A percentile compares a stretch with the other conserved stretches of the same genome.
Evolutionary conservation across 345 rosid species (phyloP).

Genomic region (Lumnitzera littorea): DNA sequence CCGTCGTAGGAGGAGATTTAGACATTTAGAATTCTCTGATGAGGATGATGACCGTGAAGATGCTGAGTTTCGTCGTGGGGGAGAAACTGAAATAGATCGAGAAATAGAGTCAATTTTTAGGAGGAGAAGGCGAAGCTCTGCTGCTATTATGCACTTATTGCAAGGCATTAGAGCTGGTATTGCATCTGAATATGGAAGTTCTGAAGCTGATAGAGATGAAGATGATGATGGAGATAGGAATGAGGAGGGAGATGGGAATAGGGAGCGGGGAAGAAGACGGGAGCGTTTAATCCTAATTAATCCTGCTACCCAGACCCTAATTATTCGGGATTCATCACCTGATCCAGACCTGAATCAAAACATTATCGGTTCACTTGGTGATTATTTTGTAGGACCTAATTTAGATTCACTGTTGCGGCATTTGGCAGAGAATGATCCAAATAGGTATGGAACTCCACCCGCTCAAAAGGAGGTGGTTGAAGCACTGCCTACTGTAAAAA

Average conservation of each 20-base stretch:
- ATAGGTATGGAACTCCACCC: constrained; percentile 78
- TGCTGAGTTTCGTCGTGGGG: constrained; percentile 28
- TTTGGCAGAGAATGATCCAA: constrained; percentile 67
- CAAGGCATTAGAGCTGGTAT: constrained; percentile 76
- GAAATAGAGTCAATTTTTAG: constrained; percentile 54
- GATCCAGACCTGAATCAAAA: constrained; percentile 34
- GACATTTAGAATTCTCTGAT: constrained; percentile 45
- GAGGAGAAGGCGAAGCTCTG: constrained; percentile 65
- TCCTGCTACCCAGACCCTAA: constrained; percentile 51
- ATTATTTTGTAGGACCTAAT: constrained; percentile 80
- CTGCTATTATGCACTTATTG: constrained; percentile 64
- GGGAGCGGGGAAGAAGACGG: constrained; percentile 31
- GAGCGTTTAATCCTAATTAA: constrained; percentile 47
- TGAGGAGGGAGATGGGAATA: constrained; percentile 28
- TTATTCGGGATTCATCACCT: constrained; percentile 47
- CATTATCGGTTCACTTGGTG: constrained; percentile 51
- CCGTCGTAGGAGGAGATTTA: constrained; percentile 43
- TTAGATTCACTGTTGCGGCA: constrained; percentile 69
- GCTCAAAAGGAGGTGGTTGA: constrained; percentile 72
- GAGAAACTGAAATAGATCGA: constrained; percentile 50
- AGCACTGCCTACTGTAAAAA: constrained; percentile 38
- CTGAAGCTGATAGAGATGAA: constrained; percentile 2
- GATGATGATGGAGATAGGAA: constrained; percentile 16
- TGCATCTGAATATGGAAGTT: constrained; percentile 45
- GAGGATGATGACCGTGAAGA: constrained; percentile 41